Evolutionary conservation across 208 protist species (phyloP), one percentile per base, ranked within the genome.

Genomic region (Crithidia expoeki): DNA sequence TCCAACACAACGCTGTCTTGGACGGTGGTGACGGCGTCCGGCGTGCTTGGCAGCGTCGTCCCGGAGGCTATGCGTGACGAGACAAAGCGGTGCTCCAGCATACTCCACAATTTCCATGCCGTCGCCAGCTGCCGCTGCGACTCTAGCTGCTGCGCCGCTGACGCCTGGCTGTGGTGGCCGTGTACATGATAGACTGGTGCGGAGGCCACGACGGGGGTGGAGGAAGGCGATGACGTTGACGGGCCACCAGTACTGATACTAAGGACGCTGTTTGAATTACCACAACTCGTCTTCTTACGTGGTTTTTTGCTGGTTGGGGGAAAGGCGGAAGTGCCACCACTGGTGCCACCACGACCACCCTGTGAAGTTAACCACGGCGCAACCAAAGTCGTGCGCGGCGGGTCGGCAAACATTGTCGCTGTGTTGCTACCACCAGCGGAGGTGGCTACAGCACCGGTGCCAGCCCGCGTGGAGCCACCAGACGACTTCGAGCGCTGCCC

Each of bases 91-190:
- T 32, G 27, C 52, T 70, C 52, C 38, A 77, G 56, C 30, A 36
- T 33, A 21, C 16, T 53, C 72, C 72, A 77, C 17, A 72, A 44
- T 21, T 42, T 52, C 72, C 72, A 77, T 23, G 72, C 72, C 51
- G 33, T 58, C 17, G 49, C 57, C 4, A 77, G 72, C 25, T 67
- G 57, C 23, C 38, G 70, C 44, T 64, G 70, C 55, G 25, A 42
- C 70, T 47, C 61, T 0, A 51, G 11, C 30, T 66, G 68, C 49
- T 36, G 17, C 27, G 33, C 30, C 12, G 10, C 23, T 1, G 34
- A 36, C 14, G 36, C 14, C 14, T 52, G 53, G 17, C n/a, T 21
- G 30, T 51, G 36, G 11, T 49, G 57, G n/a, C 36, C 23, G 40
- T 65, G 52, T n/a, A 11, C 25, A 28, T 21, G 32, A n/a, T n/a